These are phyloP conservation scores for Xylaria venustula DNA, from an alignment of 495 filamentous ascomycete species.

Conservation along the genomic window DNA sequence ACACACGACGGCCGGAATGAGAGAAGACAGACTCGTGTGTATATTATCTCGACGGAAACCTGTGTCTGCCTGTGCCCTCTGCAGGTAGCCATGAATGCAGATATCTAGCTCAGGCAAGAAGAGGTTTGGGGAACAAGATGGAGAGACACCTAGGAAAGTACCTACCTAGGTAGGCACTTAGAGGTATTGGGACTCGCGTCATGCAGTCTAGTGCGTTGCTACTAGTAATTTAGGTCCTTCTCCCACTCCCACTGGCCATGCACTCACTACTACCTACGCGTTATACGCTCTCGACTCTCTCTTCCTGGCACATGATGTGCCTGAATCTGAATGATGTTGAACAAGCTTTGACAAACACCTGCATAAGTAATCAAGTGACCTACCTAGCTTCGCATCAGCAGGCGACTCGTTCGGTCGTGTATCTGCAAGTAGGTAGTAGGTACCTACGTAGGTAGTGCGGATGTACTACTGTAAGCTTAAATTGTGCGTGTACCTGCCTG, in stretches of 20 bases:
- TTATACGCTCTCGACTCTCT: too few species aligned
- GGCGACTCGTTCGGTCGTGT: background rate
- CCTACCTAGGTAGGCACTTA: too few species aligned
- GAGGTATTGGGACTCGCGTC: background rate
- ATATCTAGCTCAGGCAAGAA: background rate
- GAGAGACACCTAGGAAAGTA: too few species aligned
- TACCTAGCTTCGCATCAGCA: background rate
- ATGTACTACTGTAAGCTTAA: background rate
- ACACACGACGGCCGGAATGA: background rate
- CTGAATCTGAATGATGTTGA: too few species aligned
- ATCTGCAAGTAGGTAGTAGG: background rate
- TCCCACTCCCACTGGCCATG: too few species aligned
- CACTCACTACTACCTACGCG: too few species aligned
- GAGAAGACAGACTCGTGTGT: background rate
- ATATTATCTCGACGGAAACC: too few species aligned
- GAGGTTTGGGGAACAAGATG: background rate
- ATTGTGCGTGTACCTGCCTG: background rate
- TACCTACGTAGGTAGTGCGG: too few species aligned
- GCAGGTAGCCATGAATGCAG: background rate
- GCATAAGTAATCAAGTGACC: background rate
- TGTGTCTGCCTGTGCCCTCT: background rate
- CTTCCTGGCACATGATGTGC: too few species aligned
- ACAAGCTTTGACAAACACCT: background rate
- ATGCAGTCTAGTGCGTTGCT: too few species aligned
- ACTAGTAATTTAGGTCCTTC: too few species aligned